Conservation (phyloP, 306 rosid genomes). For the Mimosa bimucronata region DNA sequence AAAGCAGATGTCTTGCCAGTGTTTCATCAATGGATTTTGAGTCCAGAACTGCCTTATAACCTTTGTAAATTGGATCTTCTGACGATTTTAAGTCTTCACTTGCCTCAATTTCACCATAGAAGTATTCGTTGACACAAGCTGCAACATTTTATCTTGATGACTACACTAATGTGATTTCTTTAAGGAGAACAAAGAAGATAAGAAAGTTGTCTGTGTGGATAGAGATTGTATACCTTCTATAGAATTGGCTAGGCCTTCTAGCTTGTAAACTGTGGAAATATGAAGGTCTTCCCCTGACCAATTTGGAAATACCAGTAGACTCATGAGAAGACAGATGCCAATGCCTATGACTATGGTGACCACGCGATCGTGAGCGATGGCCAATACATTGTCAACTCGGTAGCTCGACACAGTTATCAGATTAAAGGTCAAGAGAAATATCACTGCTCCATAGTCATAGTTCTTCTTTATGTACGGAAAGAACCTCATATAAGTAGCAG, state of each 20-base stretch:
- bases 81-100: slow-evolving; percentile 39
- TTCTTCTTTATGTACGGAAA: slow-evolving; percentile 88
- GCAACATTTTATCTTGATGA: slow-evolving; percentile 42
- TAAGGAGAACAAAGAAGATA: neutral
- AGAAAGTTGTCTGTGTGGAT: neutral
- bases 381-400: slow-evolving; percentile 64
- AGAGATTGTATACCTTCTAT: slow-evolving; percentile 68
- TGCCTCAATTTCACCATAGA: slow-evolving; percentile 53
- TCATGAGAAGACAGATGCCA: slow-evolving; percentile 83
- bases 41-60: slow-evolving; percentile 90
- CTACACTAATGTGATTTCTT: neutral
- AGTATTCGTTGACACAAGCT: slow-evolving; percentile 90
- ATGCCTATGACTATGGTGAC: slow-evolving; percentile 86
- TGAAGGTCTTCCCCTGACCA: slow-evolving; percentile 98
- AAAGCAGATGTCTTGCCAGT: slow-evolving; percentile 50
- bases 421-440: slow-evolving; percentile 89
- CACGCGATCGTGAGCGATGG: slow-evolving; percentile 78
- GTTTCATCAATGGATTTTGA: slow-evolving; percentile 88
- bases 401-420: slow-evolving; percentile 80
- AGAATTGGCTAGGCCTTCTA: slow-evolving; percentile 87
- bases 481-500: slow-evolving; percentile 85
- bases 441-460: slow-evolving; percentile 88
- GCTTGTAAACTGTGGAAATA: slow-evolving; percentile 70
- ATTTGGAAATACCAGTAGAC: slow-evolving; percentile 77
- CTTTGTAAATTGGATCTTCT: slow-evolving; percentile 69